Evolutionary conservation across 202 grass and related monocot genomes (phyloP).

Genomic region (Thinopyrum obtusiflorum): DNA sequence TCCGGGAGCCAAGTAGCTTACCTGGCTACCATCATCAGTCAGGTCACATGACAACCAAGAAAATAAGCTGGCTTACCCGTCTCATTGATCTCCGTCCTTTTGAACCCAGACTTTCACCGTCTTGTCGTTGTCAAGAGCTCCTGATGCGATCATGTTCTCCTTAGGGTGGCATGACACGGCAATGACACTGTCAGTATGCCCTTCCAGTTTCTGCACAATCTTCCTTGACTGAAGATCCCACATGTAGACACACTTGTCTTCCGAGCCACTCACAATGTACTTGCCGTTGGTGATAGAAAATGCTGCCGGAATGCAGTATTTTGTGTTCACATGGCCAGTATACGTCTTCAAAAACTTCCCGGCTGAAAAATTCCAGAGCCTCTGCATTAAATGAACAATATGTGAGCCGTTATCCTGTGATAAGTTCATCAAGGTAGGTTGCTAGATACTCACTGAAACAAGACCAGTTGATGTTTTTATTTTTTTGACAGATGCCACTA

Average conservation of each 20-base stretch:
- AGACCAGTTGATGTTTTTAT: neutral
- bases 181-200: constrained; percentile 75
- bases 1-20: constrained; percentile 38
- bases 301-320: constrained; percentile 77
- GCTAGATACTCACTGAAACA: neutral
- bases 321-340: constrained; percentile 77
- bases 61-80: constrained; percentile 11
- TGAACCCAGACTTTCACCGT: constrained; percentile 88
- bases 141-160: constrained; percentile 85
- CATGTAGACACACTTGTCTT: constrained; percentile 79
- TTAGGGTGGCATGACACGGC: constrained; percentile 83
- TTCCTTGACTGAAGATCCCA: constrained; percentile 94
- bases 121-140: constrained; percentile 73
- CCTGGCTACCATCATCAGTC: constrained; percentile 29
- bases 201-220: constrained; percentile 83
- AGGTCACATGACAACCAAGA: constrained; percentile 21
- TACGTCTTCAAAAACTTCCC: constrained; percentile 92
- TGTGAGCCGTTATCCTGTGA: neutral
- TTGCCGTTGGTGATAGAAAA: constrained; percentile 86
- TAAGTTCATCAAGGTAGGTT: neutral
- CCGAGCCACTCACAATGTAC: constrained; percentile 85
- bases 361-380: constrained; percentile 80
- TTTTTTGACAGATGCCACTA: neutral
- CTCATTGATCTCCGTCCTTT: constrained; percentile 53
- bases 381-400: constrained; percentile 48